These are phyloP conservation scores for Beverwykella pulmonaria DNA, from an alignment of 495 filamentous ascomycete genomes.

Conservation along the genomic window DNA sequence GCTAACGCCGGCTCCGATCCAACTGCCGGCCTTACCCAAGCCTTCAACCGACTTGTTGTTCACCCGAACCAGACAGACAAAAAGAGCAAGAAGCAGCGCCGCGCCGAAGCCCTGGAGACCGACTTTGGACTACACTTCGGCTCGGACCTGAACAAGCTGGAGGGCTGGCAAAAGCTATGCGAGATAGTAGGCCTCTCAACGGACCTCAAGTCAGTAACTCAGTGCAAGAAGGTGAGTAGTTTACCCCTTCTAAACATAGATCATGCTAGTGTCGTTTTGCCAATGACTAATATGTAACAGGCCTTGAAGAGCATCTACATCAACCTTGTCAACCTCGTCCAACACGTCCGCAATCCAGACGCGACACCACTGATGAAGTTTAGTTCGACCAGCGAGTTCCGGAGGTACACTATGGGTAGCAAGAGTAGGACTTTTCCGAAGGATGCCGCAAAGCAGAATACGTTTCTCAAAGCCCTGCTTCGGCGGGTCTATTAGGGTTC, in stretches of 20 bases:
- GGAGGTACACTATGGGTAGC: neutral
- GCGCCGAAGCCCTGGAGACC: neutral
- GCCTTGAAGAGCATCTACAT: neutral
- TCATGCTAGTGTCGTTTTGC: neutral
- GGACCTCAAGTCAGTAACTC: neutral
- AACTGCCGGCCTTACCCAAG: neutral
- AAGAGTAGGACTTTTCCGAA: neutral
- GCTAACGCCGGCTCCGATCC: neutral
- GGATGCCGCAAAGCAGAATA: neutral
- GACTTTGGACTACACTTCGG: neutral
- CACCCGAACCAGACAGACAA: neutral
- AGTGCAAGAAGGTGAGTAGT: neutral
- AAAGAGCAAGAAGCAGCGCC: neutral
- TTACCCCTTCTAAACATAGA: too few relatives aligned
- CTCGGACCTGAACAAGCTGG: neutral
- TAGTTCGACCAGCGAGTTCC: neutral
- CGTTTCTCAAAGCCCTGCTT: neutral
- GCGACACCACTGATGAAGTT: neutral
- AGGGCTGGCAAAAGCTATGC: constrained; percentile 1
- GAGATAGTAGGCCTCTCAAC: neutral
- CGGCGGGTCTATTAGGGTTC: neutral
- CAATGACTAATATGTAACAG: too few relatives aligned
- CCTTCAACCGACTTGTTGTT: neutral
- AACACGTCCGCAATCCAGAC: neutral
- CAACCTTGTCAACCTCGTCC: neutral